Evolutionary conservation across 2,329 filamentous ascomycete genomes (phyloP).

Genomic region (Aspergillus sp.): DNA sequence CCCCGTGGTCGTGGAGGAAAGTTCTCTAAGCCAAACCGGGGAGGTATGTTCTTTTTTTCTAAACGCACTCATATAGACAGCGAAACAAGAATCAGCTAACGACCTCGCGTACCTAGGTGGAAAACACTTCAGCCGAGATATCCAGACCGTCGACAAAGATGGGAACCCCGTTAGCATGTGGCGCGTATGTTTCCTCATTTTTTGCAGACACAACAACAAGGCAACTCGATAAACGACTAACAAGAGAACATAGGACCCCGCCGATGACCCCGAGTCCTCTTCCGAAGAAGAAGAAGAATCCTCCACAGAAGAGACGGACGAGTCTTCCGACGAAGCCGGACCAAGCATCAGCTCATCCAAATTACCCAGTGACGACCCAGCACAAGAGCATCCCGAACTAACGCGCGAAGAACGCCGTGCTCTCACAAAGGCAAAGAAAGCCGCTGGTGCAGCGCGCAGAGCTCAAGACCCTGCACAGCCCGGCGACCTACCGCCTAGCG

Average conservation of each 20-base stretch:
- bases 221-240: background rate
- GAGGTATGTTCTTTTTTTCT: conserved; percentile 59
- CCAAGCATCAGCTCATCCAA: conserved; percentile 41
- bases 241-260: conserved; percentile 30
- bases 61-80: background rate
- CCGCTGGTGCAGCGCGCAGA: conserved; percentile 77
- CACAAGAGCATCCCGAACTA: conserved; percentile 47
- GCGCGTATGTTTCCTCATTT: conserved; percentile 55
- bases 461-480: conserved; percentile 71
- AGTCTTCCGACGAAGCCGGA: conserved; percentile 44
- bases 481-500: conserved; percentile 79
- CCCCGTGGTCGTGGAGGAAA: conserved; percentile 83
- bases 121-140: conserved; percentile 91
- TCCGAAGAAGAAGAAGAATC: conserved; percentile 47
- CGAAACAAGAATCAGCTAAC: background rate
- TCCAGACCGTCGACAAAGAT: conserved; percentile 83
- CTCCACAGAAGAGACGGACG: conserved; percentile 49
- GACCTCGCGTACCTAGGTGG: conserved; percentile 60
- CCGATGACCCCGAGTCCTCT: conserved; percentile 38
- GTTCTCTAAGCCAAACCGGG: conserved; percentile 88
- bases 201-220: background rate
- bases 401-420: conserved; percentile 86
- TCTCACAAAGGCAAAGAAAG: conserved; percentile 85
- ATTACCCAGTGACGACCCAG: conserved; percentile 34
- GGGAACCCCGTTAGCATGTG: conserved; percentile 90